These are phyloP conservation scores for Sphaerosporella brunnea DNA, from an alignment of 495 filamentous ascomycete species.

Conservation along the genomic window DNA sequence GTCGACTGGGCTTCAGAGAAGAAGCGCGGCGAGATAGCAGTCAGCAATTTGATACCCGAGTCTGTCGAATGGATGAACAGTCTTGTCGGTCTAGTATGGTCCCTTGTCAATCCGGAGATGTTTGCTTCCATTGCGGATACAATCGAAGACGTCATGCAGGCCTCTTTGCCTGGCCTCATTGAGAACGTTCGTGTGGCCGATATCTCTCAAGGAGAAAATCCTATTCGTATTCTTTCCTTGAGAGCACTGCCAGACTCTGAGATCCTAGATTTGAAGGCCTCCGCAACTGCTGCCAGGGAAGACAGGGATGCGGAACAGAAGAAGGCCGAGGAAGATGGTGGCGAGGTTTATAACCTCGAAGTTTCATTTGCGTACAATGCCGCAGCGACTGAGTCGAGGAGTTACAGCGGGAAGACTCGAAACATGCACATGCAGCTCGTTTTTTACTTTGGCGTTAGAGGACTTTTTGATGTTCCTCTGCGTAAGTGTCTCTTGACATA, in stretches of 20 bases:
- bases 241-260: slow-evolving; percentile 70
- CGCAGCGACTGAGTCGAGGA: slow-evolving; percentile 42
- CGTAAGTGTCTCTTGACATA: slow-evolving; percentile 38
- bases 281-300: slow-evolving; percentile 3
- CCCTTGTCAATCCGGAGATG: slow-evolving; percentile 85
- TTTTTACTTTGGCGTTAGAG: slow-evolving; percentile 78
- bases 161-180: slow-evolving; percentile 69
- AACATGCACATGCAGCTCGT: slow-evolving; percentile 93
- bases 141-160: slow-evolving; percentile 90
- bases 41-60: slow-evolving; percentile 75
- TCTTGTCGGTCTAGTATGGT: slow-evolving; percentile 65
- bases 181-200: slow-evolving; percentile 94
- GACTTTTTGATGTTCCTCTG: slow-evolving; percentile 70
- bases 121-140: slow-evolving; percentile 50
- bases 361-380: slow-evolving; percentile 88
- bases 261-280: slow-evolving; percentile 58
- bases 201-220: slow-evolving; percentile 83
- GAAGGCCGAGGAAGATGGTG: slow-evolving; percentile 76
- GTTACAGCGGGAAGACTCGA: slow-evolving; percentile 57
- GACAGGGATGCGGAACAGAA: slow-evolving; percentile 68
- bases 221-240: slow-evolving; percentile 73
- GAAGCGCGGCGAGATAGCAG: slow-evolving; percentile 62
- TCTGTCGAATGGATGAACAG: slow-evolving; percentile 93
- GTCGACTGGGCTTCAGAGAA: slow-evolving; percentile 81
- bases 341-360: slow-evolving; percentile 88